Evolutionary conservation across 2,329 filamentous ascomycete genomes (phyloP).

Genomic region (Pseudofabraea citricarpa): DNA sequence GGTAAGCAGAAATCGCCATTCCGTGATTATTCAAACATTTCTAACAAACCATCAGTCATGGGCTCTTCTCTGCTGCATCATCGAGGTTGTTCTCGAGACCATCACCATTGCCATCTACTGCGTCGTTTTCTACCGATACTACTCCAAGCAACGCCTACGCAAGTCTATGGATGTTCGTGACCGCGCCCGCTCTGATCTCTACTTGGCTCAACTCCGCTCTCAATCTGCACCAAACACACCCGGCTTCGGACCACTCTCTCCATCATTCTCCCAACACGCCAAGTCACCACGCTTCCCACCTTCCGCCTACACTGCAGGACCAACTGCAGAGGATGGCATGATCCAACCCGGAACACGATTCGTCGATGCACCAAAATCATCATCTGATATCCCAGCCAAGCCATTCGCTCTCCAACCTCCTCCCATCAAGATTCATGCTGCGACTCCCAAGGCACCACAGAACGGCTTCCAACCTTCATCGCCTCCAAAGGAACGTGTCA

Average conservation of each 20-base stretch:
- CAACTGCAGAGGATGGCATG: slow-evolving; percentile 46
- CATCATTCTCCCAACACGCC: slow-evolving; percentile 36
- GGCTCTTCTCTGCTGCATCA: slow-evolving; percentile 93
- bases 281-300: slow-evolving; percentile 54
- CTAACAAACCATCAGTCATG: slow-evolving; percentile 62
- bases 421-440: slow-evolving; percentile 70
- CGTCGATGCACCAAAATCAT: slow-evolving; percentile 54
- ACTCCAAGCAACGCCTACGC: slow-evolving; percentile 88
- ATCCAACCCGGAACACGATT: slow-evolving; percentile 45
- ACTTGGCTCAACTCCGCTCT: slow-evolving; percentile 76
- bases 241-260: slow-evolving; percentile 71
- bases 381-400: slow-evolving; percentile 50
- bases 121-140: slow-evolving; percentile 95
- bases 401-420: slow-evolving; percentile 87
- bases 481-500: slow-evolving; percentile 31
- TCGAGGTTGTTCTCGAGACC: slow-evolving; percentile 89
- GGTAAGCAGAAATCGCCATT: slow-evolving; percentile 39
- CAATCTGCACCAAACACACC: slow-evolving; percentile 96
- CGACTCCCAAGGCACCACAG: slow-evolving; percentile 66
- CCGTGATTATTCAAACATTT: neutral
- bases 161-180: slow-evolving; percentile 97
- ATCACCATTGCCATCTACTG: slow-evolving; percentile 91
- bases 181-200: slow-evolving; percentile 88
- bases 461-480: slow-evolving; percentile 51
- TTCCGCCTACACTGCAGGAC: slow-evolving; percentile 46